Evolutionary conservation across 129 eudicot species (phyloP).

Genomic region (Rutidosis leptorrhynchoides): DNA sequence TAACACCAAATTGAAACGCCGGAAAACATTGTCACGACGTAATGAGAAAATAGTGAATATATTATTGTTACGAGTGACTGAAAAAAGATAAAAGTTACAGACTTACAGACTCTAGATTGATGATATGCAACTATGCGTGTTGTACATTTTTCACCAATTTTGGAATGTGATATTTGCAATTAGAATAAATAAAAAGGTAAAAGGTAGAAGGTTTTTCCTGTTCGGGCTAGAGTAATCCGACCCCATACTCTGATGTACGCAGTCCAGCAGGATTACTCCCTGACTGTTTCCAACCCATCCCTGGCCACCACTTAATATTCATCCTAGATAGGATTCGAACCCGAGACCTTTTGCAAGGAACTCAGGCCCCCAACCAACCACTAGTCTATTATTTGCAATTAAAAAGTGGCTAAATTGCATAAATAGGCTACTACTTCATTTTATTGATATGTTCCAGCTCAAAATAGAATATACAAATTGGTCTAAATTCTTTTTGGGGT

Average conservation of each 20-base stretch:
- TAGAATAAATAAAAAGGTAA: not conserved
- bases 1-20: conserved; percentile 4
- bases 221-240: too few relatives aligned
- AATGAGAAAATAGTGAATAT: not conserved
- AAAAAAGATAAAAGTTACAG: not conserved
- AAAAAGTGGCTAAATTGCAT: not conserved
- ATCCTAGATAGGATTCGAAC: too few relatives aligned
- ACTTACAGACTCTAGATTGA: not conserved
- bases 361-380: too few relatives aligned
- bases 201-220: too few relatives aligned
- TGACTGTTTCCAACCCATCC: too few relatives aligned
- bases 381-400: not conserved
- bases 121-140: not conserved
- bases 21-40: not conserved
- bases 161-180: not conserved
- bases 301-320: too few relatives aligned
- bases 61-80: not conserved
- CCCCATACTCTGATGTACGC: too few relatives aligned
- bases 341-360: too few relatives aligned
- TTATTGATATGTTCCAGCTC: not conserved
- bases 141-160: not conserved
- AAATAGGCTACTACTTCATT: not conserved
- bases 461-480: not conserved
- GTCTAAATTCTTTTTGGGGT: not conserved
- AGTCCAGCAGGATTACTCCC: too few relatives aligned